These are phyloP conservation scores for Orbilia blumenaviensis DNA, from an alignment of 2,329 filamentous ascomycete species.

Conservation along the genomic window DNA sequence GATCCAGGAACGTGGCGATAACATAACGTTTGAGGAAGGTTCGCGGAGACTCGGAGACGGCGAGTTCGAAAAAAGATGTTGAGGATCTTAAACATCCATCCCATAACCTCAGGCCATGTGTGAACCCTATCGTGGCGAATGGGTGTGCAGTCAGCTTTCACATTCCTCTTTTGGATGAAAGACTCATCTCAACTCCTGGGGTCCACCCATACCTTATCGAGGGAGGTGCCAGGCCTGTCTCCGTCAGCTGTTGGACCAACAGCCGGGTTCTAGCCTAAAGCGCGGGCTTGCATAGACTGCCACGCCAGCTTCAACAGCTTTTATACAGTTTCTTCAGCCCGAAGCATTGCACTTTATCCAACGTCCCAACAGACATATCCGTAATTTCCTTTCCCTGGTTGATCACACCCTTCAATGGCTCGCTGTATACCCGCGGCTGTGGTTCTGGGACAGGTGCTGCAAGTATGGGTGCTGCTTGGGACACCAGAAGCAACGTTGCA, in stretches of 20 bases:
- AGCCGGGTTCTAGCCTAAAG: conserved; percentile 5
- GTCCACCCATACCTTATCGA: conserved; percentile 24
- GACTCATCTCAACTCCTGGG: conserved; percentile 36
- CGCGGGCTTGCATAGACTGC: background rate
- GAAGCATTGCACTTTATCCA: conserved; percentile 36
- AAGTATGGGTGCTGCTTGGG: conserved; percentile 34
- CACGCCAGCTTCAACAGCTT: conserved; percentile 36
- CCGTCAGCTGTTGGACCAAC: conserved; percentile 35
- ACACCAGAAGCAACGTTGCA: conserved; percentile 31
- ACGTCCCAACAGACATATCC: conserved; percentile 32
- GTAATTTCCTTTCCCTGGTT: conserved; percentile 38
- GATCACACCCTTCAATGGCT: conserved; percentile 32
- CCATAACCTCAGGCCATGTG: conserved; percentile 11
- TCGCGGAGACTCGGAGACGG: conserved; percentile 13
- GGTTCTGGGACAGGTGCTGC: conserved; percentile 39
- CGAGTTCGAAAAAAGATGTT: conserved; percentile 8
- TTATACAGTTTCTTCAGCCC: conserved; percentile 49
- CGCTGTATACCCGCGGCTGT: conserved; percentile 35
- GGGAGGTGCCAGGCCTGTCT: background rate
- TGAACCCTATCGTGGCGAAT: background rate
- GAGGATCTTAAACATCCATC: conserved; percentile 11
- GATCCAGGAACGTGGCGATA: background rate
- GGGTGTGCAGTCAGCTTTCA: conserved; percentile 13
- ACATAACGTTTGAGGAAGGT: conserved; percentile 16
- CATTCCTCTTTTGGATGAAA: conserved; percentile 13